Evolutionary conservation across 805 yeast genomes (phyloP).

Genomic region (Metschnikowia noctiluminum): DNA sequence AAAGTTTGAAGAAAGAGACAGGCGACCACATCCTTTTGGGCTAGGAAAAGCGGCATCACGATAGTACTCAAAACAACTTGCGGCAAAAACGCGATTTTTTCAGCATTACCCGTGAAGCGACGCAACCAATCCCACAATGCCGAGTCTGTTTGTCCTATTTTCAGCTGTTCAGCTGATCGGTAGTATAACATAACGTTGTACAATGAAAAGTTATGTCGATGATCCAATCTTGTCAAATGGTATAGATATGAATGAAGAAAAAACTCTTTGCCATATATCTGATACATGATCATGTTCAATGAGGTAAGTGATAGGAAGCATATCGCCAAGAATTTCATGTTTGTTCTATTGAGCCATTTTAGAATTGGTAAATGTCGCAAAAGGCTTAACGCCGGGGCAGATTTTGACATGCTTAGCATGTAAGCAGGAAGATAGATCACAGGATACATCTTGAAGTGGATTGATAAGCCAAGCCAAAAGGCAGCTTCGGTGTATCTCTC

Average conservation of each 20-base stretch:
- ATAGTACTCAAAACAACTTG: conserved; percentile 63
- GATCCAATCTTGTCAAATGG: conserved; percentile 82
- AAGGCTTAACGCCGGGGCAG: conserved; percentile 18
- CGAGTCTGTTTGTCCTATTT: background rate
- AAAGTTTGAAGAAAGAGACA: conserved; percentile 41
- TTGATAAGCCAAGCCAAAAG: conserved; percentile 64
- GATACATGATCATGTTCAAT: conserved; percentile 60
- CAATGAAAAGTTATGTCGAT: conserved; percentile 90
- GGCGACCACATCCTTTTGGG: conserved; percentile 29
- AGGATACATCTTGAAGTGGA: conserved; percentile 92
- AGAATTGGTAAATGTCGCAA: conserved; percentile 24
- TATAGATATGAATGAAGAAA: conserved; percentile 75
- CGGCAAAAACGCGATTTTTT: conserved; percentile 75
- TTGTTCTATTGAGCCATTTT: conserved; percentile 38
- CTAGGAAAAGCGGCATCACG: conserved; percentile 51
- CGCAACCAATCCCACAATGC: background rate
- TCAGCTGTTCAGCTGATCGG: conserved; percentile 39
- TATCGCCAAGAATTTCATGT: conserved; percentile 27
- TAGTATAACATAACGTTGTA: conserved; percentile 74
- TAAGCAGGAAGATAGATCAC: conserved; percentile 80
- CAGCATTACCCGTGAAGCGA: conserved; percentile 26
- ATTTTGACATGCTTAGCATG: conserved; percentile 39
- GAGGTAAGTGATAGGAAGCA: conserved; percentile 42
- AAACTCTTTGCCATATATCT: conserved; percentile 69
- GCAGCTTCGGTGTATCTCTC: conserved; percentile 28